phyloP scores from a whole-genome alignment of 768 basidiomycete genomes.

The Leccinum aurantiacum region DNA sequence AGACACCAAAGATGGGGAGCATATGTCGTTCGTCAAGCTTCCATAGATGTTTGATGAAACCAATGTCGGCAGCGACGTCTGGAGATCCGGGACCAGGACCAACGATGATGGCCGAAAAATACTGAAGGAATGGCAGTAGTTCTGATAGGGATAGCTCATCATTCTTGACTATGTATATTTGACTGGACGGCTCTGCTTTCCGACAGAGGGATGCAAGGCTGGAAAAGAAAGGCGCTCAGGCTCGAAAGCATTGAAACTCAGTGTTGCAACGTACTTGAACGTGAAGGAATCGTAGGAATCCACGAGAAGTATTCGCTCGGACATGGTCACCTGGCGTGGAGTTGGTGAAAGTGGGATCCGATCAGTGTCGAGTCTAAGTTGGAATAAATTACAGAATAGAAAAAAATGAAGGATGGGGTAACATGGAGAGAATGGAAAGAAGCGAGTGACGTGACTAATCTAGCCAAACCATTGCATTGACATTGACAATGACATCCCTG shows the following conservation, averaged over 20 bases:
- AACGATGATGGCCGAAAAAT: slow-evolving; percentile 69
- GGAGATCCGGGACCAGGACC: slow-evolving; percentile 86
- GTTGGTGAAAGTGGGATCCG: neutral
- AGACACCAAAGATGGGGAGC: slow-evolving; percentile 80
- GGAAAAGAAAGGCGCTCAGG: slow-evolving; percentile 2
- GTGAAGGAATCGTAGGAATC: slow-evolving; percentile 90
- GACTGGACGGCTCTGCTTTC: slow-evolving; percentile 57
- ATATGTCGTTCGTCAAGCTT: slow-evolving; percentile 48
- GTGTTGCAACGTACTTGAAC: slow-evolving; percentile 62
- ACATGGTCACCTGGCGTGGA: slow-evolving; percentile 22
- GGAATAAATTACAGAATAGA: neutral
- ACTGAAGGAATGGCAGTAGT: slow-evolving; percentile 52
- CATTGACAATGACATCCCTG: slow-evolving; percentile 13
- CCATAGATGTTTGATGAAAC: slow-evolving; percentile 72
- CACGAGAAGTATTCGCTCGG: slow-evolving; percentile 62
- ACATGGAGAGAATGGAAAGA: slow-evolving; percentile 1
- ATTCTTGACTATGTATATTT: slow-evolving; percentile 73
- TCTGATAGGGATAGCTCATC: slow-evolving; percentile 52
- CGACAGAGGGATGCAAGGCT: slow-evolving; percentile 76
- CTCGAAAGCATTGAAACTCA: neutral
- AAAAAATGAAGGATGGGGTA: neutral
- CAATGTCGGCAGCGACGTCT: slow-evolving; percentile 57
- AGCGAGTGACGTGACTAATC: neutral
- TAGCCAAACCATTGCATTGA: neutral
- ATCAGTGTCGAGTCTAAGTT: neutral